Percentiles rank a stretch among this genome's conserved stretches.
These are phyloP conservation scores for Pseudogymnoascus sp. DNA, from an alignment of 2,329 filamentous ascomycete species.

Conservation along the genomic window DNA sequence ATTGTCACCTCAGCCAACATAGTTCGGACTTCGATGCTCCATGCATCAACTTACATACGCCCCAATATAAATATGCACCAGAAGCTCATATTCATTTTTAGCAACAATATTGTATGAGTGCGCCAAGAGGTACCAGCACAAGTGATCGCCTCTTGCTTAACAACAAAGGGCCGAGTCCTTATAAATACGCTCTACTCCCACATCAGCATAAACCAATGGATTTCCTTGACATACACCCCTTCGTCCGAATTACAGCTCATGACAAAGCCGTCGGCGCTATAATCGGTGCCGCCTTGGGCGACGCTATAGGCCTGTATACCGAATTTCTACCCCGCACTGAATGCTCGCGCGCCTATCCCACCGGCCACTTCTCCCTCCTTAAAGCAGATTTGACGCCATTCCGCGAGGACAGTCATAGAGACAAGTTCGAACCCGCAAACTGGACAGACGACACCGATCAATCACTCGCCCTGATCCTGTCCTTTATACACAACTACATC, in stretches of 20 bases:
- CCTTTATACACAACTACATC: slow-evolving; percentile 38
- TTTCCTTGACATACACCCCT: slow-evolving; percentile 23
- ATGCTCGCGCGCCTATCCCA: slow-evolving; percentile 31
- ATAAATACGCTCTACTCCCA: no score
- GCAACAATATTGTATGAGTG: background rate
- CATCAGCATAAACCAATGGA: background rate
- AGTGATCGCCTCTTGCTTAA: background rate
- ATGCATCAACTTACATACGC: background rate
- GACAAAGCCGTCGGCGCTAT: slow-evolving; percentile 35
- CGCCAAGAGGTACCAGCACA: background rate
- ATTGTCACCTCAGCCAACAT: background rate
- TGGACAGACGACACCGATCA: slow-evolving; percentile 52
- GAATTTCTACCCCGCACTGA: slow-evolving; percentile 38
- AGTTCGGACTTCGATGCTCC: background rate
- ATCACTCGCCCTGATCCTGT: slow-evolving; percentile 40
- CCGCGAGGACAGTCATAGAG: slow-evolving; percentile 37
- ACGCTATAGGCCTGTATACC: slow-evolving; percentile 47
- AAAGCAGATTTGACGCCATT: slow-evolving; percentile 33
- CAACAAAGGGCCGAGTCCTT: background rate
- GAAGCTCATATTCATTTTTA: background rate
- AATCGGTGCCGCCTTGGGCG: slow-evolving; percentile 44
- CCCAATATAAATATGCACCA: background rate
- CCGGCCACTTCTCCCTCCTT: slow-evolving; percentile 33
- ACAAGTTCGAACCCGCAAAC: slow-evolving; percentile 33
- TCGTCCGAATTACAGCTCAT: slow-evolving; percentile 23